Percentiles rank a stretch among this genome's conserved stretches.
These are phyloP conservation scores for Hemileccinum rubropunctum DNA, from an alignment of 768 basidiomycete species.

Conservation along the genomic window DNA sequence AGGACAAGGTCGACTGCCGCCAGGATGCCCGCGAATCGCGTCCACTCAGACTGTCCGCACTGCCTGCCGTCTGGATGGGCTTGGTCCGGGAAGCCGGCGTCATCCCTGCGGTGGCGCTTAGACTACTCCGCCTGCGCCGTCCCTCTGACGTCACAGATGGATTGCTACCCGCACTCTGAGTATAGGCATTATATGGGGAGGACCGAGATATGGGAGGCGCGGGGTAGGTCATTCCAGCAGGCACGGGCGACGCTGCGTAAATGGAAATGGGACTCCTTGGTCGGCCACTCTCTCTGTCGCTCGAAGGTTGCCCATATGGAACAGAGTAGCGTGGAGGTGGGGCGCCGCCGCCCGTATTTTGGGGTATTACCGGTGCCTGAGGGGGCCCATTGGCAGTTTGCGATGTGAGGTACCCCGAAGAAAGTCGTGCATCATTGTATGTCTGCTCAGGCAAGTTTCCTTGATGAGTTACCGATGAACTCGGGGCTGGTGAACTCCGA, in stretches of 20 bases:
- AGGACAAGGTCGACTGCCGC: constrained; percentile 25
- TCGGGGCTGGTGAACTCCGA: constrained; percentile 16
- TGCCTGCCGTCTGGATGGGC: constrained; percentile 13
- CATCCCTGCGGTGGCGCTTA: constrained; percentile 24
- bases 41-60: constrained; percentile 9
- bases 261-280: constrained; percentile 22
- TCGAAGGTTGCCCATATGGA: constrained; percentile 6
- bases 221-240: constrained; percentile 25
- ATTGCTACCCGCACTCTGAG: constrained; percentile 10
- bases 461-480: constrained; percentile 7
- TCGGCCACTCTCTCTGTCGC: constrained; percentile 21
- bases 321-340: not conserved
- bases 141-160: constrained; percentile 24
- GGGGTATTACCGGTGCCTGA: constrained; percentile 25
- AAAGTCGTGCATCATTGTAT: constrained; percentile 15
- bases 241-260: constrained; percentile 27
- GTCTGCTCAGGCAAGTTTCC: constrained; percentile 11
- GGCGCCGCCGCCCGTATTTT: constrained; percentile 5
- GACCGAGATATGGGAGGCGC: constrained; percentile 29
- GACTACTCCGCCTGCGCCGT: constrained; percentile 24
- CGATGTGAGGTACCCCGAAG: constrained; percentile 12
- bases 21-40: constrained; percentile 11
- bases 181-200: constrained; percentile 7
- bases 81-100: constrained; percentile 15
- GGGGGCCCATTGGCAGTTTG: not conserved